These are phyloP conservation scores for Phenoliferia sp. DNA, from an alignment of 1,284 basidiomycete species.

Conservation along the genomic window DNA sequence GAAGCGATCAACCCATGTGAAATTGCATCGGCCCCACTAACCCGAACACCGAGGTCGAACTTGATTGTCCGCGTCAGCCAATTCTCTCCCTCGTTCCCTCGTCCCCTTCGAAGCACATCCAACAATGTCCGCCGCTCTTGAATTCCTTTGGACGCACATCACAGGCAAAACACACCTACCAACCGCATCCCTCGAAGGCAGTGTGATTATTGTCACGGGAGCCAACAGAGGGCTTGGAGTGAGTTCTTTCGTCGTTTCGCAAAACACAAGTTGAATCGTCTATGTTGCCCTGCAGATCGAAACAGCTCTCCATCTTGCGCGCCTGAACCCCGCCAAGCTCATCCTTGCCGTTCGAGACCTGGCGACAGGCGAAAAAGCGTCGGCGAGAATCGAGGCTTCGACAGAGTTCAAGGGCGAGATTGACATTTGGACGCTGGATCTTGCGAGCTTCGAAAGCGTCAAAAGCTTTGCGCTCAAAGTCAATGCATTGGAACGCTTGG, in stretches of 20 bases:
- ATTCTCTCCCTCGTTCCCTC: no score
- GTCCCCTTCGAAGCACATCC: no score
- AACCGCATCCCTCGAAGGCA: background rate
- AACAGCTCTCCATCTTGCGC: background rate
- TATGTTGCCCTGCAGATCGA: background rate
- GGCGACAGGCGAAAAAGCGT: slow-evolving; percentile 9
- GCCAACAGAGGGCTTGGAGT: background rate
- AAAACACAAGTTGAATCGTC: no score
- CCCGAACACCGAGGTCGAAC: no score
- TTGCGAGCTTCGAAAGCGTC: slow-evolving; percentile 27
- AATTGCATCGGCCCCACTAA: no score
- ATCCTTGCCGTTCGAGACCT: slow-evolving; percentile 25
- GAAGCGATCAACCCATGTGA: no score
- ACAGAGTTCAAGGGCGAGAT: background rate
- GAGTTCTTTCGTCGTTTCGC: no score
- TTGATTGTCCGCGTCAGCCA: no score
- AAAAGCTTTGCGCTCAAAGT: slow-evolving; percentile 21
- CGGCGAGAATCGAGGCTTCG: slow-evolving; percentile 1
- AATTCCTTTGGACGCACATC: background rate
- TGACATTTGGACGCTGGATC: slow-evolving; percentile 32
- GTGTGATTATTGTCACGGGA: background rate
- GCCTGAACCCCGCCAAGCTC: slow-evolving; percentile 4
- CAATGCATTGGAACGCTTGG: slow-evolving; percentile 12
- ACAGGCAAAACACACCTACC: background rate
- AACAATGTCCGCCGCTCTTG: background rate